phyloP scores from a whole-genome alignment of 345 rosid species.

The Hypericum perforatum region DNA sequence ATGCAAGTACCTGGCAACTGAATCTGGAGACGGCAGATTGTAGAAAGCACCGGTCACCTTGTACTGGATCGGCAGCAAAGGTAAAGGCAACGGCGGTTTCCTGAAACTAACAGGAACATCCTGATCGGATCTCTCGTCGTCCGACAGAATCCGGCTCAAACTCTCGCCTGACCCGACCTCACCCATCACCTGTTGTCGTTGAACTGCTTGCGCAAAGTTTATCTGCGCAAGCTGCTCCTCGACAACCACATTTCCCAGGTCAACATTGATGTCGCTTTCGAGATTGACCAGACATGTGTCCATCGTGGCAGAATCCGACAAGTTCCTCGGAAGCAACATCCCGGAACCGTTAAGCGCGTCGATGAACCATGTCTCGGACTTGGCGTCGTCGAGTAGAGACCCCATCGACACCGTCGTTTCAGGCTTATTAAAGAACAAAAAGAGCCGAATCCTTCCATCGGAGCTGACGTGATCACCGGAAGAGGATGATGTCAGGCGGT shows the following conservation, averaged over 20 bases:
- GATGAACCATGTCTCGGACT: slow-evolving; percentile 75
- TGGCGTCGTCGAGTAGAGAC: slow-evolving; percentile 46
- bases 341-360: slow-evolving; percentile 49
- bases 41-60: slow-evolving; percentile 24
- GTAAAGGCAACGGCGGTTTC: slow-evolving; percentile 65
- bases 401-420: slow-evolving; percentile 74
- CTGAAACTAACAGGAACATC: slow-evolving; percentile 32
- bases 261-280: too few relatives aligned
- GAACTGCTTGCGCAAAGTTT: slow-evolving; percentile 27
- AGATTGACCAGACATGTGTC: slow-evolving; percentile 24
- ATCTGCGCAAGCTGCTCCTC: slow-evolving; percentile 60
- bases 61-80: slow-evolving; percentile 32
- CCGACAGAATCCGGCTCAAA: slow-evolving; percentile 27
- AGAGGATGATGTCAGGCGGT: slow-evolving; percentile 24
- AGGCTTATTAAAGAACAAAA: slow-evolving; percentile 55
- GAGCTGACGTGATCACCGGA: slow-evolving; percentile 19
- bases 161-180: slow-evolving; percentile 22
- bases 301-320: slow-evolving; percentile 24
- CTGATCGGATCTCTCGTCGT: slow-evolving; percentile 65
- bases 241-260: slow-evolving; percentile 16
- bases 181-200: slow-evolving; percentile 32
- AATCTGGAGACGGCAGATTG: slow-evolving; percentile 62
- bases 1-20: slow-evolving; percentile 73
- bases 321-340: not conserved
- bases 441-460: slow-evolving; percentile 64